Evolutionary conservation across 306 rosid species (phyloP).

Genomic region (Pyrus betulifolia): DNA sequence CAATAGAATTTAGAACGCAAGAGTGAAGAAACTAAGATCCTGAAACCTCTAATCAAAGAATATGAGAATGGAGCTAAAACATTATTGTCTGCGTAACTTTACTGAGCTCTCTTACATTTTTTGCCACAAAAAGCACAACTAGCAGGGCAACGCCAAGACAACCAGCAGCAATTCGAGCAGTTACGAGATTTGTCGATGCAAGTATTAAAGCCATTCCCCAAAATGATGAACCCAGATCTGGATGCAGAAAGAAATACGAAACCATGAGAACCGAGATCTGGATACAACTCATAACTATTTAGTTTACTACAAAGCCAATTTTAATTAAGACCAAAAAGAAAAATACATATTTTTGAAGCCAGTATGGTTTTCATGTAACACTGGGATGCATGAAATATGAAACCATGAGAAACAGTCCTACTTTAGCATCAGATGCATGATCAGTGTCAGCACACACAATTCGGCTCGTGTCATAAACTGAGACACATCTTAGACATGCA

Average conservation of each 20-base stretch:
- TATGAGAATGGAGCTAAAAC: background rate
- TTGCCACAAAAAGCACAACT: slow-evolving; percentile 77
- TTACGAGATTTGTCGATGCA: slow-evolving; percentile 73
- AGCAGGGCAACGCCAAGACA: slow-evolving; percentile 68
- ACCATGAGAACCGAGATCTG: no score
- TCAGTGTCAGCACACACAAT: background rate
- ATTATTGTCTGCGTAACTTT: background rate
- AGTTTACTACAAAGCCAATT: background rate
- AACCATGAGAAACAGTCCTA: background rate
- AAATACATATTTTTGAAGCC: background rate
- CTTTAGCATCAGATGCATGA: background rate
- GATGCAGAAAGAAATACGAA: slow-evolving; percentile 9
- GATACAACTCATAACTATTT: background rate
- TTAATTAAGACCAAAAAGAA: background rate
- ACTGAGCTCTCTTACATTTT: slow-evolving; percentile 60
- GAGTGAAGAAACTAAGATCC: background rate
- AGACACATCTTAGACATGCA: background rate
- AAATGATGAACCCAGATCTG: slow-evolving; percentile 95
- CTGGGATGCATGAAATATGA: background rate
- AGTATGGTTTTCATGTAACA: background rate
- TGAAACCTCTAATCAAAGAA: background rate
- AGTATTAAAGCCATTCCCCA: slow-evolving; percentile 97
- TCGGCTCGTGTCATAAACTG: background rate
- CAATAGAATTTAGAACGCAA: slow-evolving; percentile 10
- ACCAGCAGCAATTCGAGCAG: slow-evolving; percentile 92